Conservation (phyloP, 2,329 filamentous ascomycete species). For the Aspergillus aculeatinus region DNA sequence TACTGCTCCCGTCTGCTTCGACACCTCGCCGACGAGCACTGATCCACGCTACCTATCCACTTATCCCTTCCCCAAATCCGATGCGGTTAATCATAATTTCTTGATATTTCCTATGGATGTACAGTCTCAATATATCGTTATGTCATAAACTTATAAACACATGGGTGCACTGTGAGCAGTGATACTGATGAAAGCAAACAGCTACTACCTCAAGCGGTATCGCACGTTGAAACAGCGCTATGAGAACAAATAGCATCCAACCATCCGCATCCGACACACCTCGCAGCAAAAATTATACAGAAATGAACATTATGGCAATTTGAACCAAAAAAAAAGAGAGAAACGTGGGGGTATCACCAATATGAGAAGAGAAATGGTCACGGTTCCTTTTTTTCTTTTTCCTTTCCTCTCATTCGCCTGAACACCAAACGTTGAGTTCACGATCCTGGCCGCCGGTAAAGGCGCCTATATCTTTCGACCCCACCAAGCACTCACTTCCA, state of each 20-base stretch:
- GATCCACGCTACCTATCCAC: neutral
- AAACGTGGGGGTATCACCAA: slow-evolving; percentile 40
- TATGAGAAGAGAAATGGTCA: slow-evolving; percentile 36
- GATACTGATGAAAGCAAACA: slow-evolving; percentile 43
- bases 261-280: slow-evolving; percentile 8
- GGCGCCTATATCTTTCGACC: slow-evolving; percentile 53
- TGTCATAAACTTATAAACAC: slow-evolving; percentile 5
- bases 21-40: neutral
- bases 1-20: neutral
- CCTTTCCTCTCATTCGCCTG: slow-evolving; percentile 24
- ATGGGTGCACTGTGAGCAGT: neutral
- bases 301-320: slow-evolving; percentile 20
- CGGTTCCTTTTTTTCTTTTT: slow-evolving; percentile 24
- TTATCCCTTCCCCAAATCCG: neutral
- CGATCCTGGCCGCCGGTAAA: slow-evolving; percentile 6
- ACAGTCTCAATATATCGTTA: slow-evolving; percentile 1
- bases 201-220: slow-evolving; percentile 91
- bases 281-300: slow-evolving; percentile 2
- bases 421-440: slow-evolving; percentile 29
- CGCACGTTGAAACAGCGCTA: slow-evolving; percentile 81
- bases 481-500: slow-evolving; percentile 68
- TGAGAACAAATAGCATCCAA: slow-evolving; percentile 43
- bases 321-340: slow-evolving; percentile 23
- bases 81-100: neutral
- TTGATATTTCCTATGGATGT: neutral